These are phyloP conservation scores for Solanum okadae DNA, from an alignment of 257 asterid species.

Conservation along the genomic window DNA sequence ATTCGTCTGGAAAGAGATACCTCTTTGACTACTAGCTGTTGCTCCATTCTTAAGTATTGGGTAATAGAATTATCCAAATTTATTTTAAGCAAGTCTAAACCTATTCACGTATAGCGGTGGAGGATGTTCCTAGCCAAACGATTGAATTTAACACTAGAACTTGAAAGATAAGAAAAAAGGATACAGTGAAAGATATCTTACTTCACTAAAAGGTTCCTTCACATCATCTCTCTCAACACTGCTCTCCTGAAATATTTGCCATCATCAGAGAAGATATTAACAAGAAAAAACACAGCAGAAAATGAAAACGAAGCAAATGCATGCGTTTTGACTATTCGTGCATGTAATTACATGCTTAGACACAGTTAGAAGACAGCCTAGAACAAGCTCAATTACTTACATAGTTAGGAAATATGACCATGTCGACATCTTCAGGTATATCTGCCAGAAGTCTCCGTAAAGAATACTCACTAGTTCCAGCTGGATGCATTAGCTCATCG, in stretches of 20 bases:
- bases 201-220: conserved; percentile 49
- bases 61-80: not conserved
- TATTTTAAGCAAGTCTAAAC: not conserved
- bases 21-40: not conserved
- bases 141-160: not conserved
- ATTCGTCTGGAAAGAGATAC: not conserved
- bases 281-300: not conserved
- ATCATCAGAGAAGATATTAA: not conserved
- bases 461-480: conserved; percentile 32
- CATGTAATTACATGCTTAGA: not conserved
- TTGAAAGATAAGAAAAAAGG: not conserved
- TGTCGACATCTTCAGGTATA: conserved; percentile 29
- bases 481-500: conserved; percentile 43
- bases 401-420: conserved; percentile 29
- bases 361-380: not conserved
- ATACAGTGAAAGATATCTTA: not conserved
- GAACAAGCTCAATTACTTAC: conserved; percentile 19
- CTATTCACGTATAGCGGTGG: not conserved
- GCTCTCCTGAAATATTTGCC: conserved; percentile 30
- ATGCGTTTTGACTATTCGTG: not conserved
- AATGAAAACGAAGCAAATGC: not conserved
- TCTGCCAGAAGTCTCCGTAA: conserved; percentile 21
- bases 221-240: conserved; percentile 37
- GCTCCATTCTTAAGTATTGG: not conserved
- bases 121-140: not conserved